Conservation (phyloP, 495 filamentous ascomycete species). For the Aspergillus asperescens region DNA sequence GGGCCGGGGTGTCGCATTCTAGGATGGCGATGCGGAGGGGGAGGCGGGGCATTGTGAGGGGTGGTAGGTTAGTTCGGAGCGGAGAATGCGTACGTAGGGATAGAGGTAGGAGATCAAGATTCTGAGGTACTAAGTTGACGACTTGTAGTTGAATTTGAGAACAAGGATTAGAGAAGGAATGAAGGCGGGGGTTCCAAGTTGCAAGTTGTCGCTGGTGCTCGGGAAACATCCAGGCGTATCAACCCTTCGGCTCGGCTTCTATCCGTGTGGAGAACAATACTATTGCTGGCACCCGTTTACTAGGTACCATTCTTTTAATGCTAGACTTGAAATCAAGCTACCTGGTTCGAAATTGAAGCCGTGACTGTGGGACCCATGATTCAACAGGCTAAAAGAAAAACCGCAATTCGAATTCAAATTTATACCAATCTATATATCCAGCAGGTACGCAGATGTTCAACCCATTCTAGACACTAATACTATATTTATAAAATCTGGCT, state of each 20-base stretch:
- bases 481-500: neutral
- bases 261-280: neutral
- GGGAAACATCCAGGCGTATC: neutral
- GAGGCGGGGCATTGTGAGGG: conserved; percentile 29
- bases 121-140: neutral
- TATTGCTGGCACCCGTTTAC: neutral
- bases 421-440: too few species aligned
- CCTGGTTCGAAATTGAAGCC: too few species aligned
- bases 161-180: too few species aligned
- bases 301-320: too few species aligned
- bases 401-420: too few species aligned
- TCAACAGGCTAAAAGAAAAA: too few species aligned
- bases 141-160: too few species aligned
- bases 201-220: neutral
- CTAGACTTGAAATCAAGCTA: too few species aligned
- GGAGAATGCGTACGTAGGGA: neutral
- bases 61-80: neutral
- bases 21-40: conserved; percentile 79
- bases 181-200: neutral
- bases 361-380: too few species aligned
- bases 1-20: conserved; percentile 70
- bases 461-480: too few species aligned
- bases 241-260: neutral
- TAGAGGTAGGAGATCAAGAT: neutral
- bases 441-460: too few species aligned